Conservation (phyloP, 2,329 filamentous ascomycete genomes). For the Lasiodiplodia sp. region DNA sequence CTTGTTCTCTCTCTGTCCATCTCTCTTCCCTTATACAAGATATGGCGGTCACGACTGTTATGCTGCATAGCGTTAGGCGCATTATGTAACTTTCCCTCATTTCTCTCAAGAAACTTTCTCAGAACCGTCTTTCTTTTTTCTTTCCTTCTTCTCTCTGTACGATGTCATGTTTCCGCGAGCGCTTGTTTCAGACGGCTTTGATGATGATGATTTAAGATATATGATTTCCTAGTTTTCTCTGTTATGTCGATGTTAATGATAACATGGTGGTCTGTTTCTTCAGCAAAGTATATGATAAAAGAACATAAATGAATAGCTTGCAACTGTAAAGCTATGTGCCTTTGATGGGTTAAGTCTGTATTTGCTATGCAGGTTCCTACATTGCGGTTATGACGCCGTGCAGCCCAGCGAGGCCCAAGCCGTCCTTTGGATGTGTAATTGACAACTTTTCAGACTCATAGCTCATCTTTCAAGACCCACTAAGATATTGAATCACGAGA, state of each 20-base stretch:
- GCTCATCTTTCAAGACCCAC: too few species aligned
- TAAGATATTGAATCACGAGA: too few species aligned
- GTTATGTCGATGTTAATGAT: neutral
- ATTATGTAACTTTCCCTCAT: neutral
- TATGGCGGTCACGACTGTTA: constrained; percentile 22
- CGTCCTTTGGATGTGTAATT: too few species aligned
- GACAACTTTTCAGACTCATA: too few species aligned
- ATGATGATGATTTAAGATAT: constrained; percentile 3
- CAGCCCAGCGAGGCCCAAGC: too few species aligned
- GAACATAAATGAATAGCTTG: constrained; percentile 1
- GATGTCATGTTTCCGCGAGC: neutral
- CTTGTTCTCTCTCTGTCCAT: neutral
- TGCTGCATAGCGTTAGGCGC: constrained; percentile 27
- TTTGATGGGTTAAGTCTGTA: too few species aligned
- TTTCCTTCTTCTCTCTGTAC: neutral
- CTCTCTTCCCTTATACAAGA: neutral
- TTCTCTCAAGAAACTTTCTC: neutral
- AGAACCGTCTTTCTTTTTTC: neutral
- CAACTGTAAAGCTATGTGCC: neutral
- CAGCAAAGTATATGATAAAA: neutral
- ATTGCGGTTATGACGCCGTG: too few species aligned
- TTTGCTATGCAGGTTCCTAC: too few species aligned
- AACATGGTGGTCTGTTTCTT: neutral
- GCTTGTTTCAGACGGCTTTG: neutral
- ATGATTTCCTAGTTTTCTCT: neutral